Percentiles rank a stretch among this genome's conserved stretches.
phyloP scores from a whole-genome alignment of 129 eudicot species.

The Rutidosis leptorrhynchoides region DNA sequence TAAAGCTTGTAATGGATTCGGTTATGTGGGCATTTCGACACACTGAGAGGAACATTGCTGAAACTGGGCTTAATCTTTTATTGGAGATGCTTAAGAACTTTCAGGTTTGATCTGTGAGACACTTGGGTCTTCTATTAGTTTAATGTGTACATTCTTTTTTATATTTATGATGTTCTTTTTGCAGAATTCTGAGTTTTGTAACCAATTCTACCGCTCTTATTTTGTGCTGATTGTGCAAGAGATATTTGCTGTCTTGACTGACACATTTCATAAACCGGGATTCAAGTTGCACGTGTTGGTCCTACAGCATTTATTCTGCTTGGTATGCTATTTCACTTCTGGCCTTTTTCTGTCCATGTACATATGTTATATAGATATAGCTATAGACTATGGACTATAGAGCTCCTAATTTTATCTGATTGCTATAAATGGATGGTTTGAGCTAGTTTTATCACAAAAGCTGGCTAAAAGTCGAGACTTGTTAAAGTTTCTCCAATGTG shows the following conservation, averaged over 20 bases:
- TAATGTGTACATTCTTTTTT: neutral
- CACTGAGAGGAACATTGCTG: constrained; percentile 97
- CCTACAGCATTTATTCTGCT: constrained; percentile 79
- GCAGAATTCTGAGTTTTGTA: constrained; percentile 85
- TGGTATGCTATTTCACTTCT: constrained; percentile 42
- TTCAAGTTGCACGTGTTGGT: constrained; percentile 91
- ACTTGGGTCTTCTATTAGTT: neutral
- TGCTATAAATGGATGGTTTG: no score
- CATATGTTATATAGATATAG: no score
- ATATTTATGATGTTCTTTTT: neutral
- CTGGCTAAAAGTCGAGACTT: no score
- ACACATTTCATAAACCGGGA: constrained; percentile 98
- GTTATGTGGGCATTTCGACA: constrained; percentile 99
- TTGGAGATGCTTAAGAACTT: constrained; percentile 94
- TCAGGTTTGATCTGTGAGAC: constrained; percentile 49
- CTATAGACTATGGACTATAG: no score
- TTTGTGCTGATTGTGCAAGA: constrained; percentile 91
- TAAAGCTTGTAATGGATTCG: constrained; percentile 97
- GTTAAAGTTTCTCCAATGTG: no score
- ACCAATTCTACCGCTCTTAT: constrained; percentile 83
- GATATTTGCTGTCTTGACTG: constrained; percentile 95
- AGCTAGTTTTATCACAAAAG: no score
- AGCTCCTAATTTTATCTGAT: no score
- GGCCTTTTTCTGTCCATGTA: neutral
- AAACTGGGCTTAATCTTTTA: constrained; percentile 88